These are phyloP conservation scores for Neoarthrinium moseri DNA, from an alignment of 2,329 filamentous ascomycete genomes.

Conservation along the genomic window DNA sequence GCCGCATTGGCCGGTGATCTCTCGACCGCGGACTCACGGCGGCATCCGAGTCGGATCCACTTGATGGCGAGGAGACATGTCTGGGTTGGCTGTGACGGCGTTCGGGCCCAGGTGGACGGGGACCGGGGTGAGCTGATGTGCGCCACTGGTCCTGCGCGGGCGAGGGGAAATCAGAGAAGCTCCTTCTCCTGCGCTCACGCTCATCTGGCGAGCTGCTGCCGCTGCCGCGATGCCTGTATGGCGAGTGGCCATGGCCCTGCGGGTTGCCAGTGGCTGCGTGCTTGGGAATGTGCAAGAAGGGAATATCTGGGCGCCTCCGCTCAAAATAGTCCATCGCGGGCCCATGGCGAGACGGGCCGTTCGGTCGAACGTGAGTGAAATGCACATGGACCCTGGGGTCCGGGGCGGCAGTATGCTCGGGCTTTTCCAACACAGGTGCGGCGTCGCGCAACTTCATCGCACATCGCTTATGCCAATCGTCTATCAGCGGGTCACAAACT, in stretches of 20 bases:
- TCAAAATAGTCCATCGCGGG: constrained; percentile 34
- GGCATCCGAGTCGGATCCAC: constrained; percentile 22
- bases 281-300: constrained; percentile 23
- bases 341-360: constrained; percentile 19
- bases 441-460: constrained; percentile 68
- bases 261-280: constrained; percentile 17
- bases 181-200: constrained; percentile 42
- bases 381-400: constrained; percentile 26
- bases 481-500: constrained; percentile 74
- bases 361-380: constrained; percentile 28
- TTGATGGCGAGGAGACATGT: constrained; percentile 18
- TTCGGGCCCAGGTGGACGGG: constrained; percentile 18
- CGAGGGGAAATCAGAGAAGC: constrained; percentile 50
- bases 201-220: constrained; percentile 38
- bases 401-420: constrained; percentile 12
- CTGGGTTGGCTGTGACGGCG: constrained; percentile 27
- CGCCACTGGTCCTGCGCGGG: constrained; percentile 28
- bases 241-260: constrained; percentile 1
- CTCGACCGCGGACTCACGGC: constrained; percentile 12
- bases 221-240: constrained; percentile 22
- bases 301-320: constrained; percentile 31
- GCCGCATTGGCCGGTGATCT: constrained; percentile 11
- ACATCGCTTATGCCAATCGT: constrained; percentile 81
- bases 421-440: constrained; percentile 33
- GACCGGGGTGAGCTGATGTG: constrained; percentile 17